Percentiles rank a stretch among this genome's conserved stretches.
phyloP scores from a whole-genome alignment of 495 filamentous ascomycete species.

The Schizothecium vesticola region DNA sequence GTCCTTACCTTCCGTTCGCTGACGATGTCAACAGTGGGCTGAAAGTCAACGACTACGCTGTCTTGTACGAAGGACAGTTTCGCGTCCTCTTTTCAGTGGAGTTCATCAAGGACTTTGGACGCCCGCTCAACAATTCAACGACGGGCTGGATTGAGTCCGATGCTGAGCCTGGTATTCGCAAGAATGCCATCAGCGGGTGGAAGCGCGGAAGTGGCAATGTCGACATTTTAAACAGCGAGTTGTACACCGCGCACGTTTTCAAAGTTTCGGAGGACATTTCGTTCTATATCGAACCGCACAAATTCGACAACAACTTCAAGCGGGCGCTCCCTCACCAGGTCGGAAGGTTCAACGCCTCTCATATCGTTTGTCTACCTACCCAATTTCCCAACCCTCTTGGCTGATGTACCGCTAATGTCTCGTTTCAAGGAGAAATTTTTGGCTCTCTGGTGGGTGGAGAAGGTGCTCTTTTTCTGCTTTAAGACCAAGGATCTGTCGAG shows the following conservation, averaged over 20 bases:
- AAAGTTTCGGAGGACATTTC: background rate
- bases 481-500: background rate
- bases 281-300: slow-evolving; percentile 1
- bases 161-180: background rate
- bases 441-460: background rate
- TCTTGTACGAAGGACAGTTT: background rate
- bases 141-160: slow-evolving; percentile 7
- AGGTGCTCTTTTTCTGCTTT: background rate
- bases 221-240: slow-evolving; percentile 2
- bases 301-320: slow-evolving; percentile 4
- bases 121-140: background rate
- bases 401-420: background rate
- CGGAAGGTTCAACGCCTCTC: slow-evolving; percentile 7
- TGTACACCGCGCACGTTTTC: slow-evolving; percentile 2
- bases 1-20: background rate
- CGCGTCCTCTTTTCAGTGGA: background rate
- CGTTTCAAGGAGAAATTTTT: slow-evolving; percentile 1
- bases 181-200: slow-evolving; percentile 13
- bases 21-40: background rate
- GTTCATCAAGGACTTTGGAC: background rate
- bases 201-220: background rate
- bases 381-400: background rate
- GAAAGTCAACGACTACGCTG: background rate
- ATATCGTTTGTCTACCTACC: background rate
- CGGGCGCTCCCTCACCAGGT: background rate